Percentiles rank a stretch among this genome's conserved stretches.
Conservation (phyloP, 768 basidiomycete species). For the Melanogaster broomeanus region DNA sequence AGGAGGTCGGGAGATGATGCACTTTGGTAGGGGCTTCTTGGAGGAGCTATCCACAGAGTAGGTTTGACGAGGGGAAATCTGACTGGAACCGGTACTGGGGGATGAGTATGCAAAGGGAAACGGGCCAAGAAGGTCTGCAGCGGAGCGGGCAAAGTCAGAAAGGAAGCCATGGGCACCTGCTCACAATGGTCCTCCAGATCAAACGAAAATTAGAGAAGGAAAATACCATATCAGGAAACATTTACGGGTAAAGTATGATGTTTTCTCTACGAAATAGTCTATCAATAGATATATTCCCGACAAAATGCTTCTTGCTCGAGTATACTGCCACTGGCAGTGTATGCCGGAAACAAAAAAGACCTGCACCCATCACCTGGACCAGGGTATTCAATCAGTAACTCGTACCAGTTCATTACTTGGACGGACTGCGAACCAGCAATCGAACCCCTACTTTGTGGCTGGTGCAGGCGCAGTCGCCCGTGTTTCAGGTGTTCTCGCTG, state of each 20-base stretch:
- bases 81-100: slow-evolving; percentile 36
- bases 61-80: slow-evolving; percentile 35
- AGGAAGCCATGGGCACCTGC: slow-evolving; percentile 5
- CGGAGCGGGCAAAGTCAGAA: slow-evolving; percentile 36
- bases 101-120: slow-evolving; percentile 62
- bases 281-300: background rate
- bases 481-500: background rate
- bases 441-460: background rate
- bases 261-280: background rate
- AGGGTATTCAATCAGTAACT: background rate
- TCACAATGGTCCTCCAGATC: background rate
- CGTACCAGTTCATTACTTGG: background rate
- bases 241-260: background rate
- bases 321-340: background rate
- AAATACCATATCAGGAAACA: background rate
- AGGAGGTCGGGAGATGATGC: slow-evolving; percentile 37
- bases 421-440: background rate
- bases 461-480: background rate
- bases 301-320: background rate
- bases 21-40: slow-evolving; percentile 23
- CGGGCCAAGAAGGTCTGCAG: slow-evolving; percentile 53
- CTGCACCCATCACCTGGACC: background rate
- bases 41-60: slow-evolving; percentile 69
- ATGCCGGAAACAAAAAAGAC: background rate
- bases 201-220: background rate